These are phyloP conservation scores for Vinca major DNA, from an alignment of 305 asterid genomes.

Conservation along the genomic window DNA sequence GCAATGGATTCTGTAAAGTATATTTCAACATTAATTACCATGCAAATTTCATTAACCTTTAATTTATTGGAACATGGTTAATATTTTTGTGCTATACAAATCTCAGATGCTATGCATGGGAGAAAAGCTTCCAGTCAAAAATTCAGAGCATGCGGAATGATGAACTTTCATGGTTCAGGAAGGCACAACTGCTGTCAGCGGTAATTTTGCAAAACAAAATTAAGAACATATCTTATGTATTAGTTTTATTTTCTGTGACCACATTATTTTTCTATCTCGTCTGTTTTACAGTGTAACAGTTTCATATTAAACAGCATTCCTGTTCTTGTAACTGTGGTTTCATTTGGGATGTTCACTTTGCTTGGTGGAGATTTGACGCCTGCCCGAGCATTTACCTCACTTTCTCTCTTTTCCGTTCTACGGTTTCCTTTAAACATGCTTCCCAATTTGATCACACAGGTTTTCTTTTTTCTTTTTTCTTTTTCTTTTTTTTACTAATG, in stretches of 20 bases:
- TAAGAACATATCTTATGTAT: background rate
- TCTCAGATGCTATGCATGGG: slow-evolving; percentile 81
- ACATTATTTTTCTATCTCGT: slow-evolving; percentile 14
- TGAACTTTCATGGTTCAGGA: slow-evolving; percentile 72
- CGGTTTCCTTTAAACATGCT: slow-evolving; percentile 75
- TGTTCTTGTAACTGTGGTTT: slow-evolving; percentile 69
- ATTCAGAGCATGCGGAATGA: slow-evolving; percentile 56
- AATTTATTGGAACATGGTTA: slow-evolving; percentile 10
- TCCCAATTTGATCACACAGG: slow-evolving; percentile 90
- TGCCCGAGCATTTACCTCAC: slow-evolving; percentile 85
- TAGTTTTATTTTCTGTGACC: slow-evolving; percentile 8
- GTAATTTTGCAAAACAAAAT: slow-evolving; percentile 30
- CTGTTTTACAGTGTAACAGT: slow-evolving; percentile 62
- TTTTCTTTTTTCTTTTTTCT: background rate
- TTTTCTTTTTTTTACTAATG: no score
- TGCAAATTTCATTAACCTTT: background rate
- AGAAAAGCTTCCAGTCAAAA: slow-evolving; percentile 68
- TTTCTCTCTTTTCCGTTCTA: slow-evolving; percentile 73
- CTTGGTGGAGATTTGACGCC: slow-evolving; percentile 92
- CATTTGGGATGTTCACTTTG: slow-evolving; percentile 76
- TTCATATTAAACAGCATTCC: slow-evolving; percentile 88
- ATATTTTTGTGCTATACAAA: slow-evolving; percentile 19
- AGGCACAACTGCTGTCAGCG: slow-evolving; percentile 71
- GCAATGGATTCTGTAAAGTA: slow-evolving; percentile 96
- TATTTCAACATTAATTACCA: slow-evolving; percentile 13